Percentiles rank a stretch among this genome's conserved stretches.
phyloP scores from a whole-genome alignment of 2,329 filamentous ascomycete genomes.

The Chrysoporthe deuterocubensis region DNA sequence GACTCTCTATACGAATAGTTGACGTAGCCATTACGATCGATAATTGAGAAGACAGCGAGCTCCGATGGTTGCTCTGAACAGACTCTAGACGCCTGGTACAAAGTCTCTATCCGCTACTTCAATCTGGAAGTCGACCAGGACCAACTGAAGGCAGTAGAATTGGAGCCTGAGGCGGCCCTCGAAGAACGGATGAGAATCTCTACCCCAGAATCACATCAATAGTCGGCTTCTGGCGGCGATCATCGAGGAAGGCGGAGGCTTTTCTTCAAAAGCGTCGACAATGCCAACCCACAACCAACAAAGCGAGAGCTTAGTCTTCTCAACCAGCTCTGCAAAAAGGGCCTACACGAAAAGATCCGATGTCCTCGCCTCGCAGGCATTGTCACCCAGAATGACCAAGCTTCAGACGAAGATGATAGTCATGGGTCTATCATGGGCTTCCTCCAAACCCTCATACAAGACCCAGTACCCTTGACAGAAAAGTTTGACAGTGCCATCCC shows the following conservation, averaged over 20 bases:
- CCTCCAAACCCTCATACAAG: constrained; percentile 15
- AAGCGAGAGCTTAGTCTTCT: constrained; percentile 16
- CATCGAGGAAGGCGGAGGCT: not conserved
- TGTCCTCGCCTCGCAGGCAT: constrained; percentile 17
- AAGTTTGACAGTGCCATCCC: constrained; percentile 13
- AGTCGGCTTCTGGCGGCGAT: not conserved
- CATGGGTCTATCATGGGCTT: constrained; percentile 19
- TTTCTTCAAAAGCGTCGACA: constrained; percentile 22
- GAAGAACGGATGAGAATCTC: constrained; percentile 13
- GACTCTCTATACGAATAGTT: not conserved
- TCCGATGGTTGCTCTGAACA: not conserved
- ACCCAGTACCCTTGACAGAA: constrained; percentile 12
- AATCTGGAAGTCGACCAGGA: constrained; percentile 3
- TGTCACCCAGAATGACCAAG: not conserved
- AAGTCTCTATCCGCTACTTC: constrained; percentile 6
- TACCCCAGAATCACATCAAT: constrained; percentile 8
- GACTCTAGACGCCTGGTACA: constrained; percentile 18
- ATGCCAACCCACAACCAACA: constrained; percentile 16
- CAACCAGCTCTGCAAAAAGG: constrained; percentile 8
- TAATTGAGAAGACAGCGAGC: not conserved
- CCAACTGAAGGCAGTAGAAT: not conserved
- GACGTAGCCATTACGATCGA: not conserved
- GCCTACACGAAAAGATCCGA: not conserved
- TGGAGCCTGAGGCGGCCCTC: constrained; percentile 4
- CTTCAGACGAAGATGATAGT: not conserved